Evolutionary conservation across 225 moss, liverwort and hornwort genomes (phyloP), one percentile per base, ranked within the genome.

Genomic region (Bryoerythrophyllum caledonicum): DNA sequence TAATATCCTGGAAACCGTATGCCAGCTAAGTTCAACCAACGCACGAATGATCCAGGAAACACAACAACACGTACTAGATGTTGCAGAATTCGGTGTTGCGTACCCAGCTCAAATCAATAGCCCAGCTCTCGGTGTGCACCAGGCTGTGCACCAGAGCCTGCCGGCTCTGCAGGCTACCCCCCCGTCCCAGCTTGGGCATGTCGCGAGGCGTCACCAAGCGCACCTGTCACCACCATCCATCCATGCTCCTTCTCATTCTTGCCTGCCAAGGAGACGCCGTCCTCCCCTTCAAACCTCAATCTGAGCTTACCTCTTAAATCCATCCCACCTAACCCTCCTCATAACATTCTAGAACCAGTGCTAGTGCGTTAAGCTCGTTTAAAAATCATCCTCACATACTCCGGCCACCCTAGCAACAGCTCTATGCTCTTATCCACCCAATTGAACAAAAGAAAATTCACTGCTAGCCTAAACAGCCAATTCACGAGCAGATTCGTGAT

Each of bases 81-180:
- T 14, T 49, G 48, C 17, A 7, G 21, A 72, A 46, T 2, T 27
- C 40, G n/a, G 43, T n/a, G n/a, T n/a, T n/a, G 44, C 30, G 61
- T 24, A 88, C 86, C 88, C 88, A 88, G 63, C 85, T 86, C 70
- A 88, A 57, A 64, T 88, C 88, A 2, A 88, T 79, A 41, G 88
- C 88, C 88, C 88, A 88, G 49, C 88, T 88, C 58, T 88, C 86
- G 30, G 67, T 88, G 81, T 88, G 88, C 30, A 88, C 88, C 35
- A 88, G 74, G 66, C 88, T 88, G 75, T 88, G 86, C 64, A 88
- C 74, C 21, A 88, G 68, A 26, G 86, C 88, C 59, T 86, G 86
- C 37, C 86, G 75, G 66, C 86, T 86, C 23, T 83, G 82, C 24
- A 86, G 67, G 58, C 81, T 88, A 40, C 88, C 86, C 34, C 83